Evolutionary conservation across 331 rosid species (phyloP), one percentile per base, ranked within the genome.

Genomic region (Stylosanthes scabra): DNA sequence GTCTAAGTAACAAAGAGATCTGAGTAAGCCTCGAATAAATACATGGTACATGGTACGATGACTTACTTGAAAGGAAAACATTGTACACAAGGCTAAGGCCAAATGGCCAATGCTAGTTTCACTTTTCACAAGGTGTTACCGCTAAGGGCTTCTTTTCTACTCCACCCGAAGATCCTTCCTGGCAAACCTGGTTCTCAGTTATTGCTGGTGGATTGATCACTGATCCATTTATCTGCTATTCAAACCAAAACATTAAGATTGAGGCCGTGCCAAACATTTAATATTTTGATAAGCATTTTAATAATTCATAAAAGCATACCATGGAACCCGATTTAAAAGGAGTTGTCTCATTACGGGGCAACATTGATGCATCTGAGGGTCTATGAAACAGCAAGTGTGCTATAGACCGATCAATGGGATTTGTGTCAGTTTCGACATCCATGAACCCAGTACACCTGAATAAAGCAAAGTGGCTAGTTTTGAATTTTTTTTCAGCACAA

Each of bases 381-480:
- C 95, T 82, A 83, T 89, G 95, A 78, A 89, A 89, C 74, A 89
- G 77, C 49, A 89, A 78, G 83, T 89, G 92, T 11, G 92, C 92
- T 66, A 89, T 79, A 7, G 92, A 85, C 68, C 92, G 92, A 68
- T 89, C 95, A 16, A 89, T 85, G 15, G 95, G 92, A 78, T 89
- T 87, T 40, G 95, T 89, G 66, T 85, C 79, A 44, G 92, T 87
- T 80, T 89, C 95, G 63, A 89, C 57, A 69, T 83, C 88, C 81
- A 85, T 45, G 69, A 85, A 85, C 5, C 83, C 83, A 59, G 80
- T 55, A 72, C 87, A 84, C 86, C 94, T 84, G 87, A 40, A 68
- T 3, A 52, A 14, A 68, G 47, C 51, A 3, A 51, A 41, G 16
- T 60, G 40, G 14, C 20, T 58, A 28, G 39, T 37, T 0, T 42